Evolutionary conservation across 2,329 filamentous ascomycete genomes (phyloP).

Genomic region (Penicillium sp.): DNA sequence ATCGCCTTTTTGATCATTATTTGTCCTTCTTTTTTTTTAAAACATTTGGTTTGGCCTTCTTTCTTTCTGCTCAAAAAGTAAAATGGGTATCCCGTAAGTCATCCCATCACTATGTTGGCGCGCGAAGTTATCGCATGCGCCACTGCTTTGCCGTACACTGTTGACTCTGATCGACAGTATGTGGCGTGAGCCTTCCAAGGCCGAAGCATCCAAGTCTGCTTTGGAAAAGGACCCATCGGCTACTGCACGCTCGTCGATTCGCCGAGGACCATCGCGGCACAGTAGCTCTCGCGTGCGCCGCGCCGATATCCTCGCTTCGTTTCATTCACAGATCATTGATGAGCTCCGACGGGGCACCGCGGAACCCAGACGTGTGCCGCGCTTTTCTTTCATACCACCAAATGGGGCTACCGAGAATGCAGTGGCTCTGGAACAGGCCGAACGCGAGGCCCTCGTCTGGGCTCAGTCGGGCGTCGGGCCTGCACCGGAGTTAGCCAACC

Average conservation of each 20-base stretch:
- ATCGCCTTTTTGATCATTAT: not conserved
- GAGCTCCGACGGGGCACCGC: conserved; percentile 32
- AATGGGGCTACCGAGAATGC: conserved; percentile 29
- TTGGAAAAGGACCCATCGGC: conserved; percentile 55
- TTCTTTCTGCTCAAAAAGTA: not conserved
- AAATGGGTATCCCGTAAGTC: conserved; percentile 47
- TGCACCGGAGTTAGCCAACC: conserved; percentile 4
- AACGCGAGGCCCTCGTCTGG: conserved; percentile 29
- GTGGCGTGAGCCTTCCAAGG: conserved; percentile 54
- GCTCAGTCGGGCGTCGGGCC: conserved; percentile 5
- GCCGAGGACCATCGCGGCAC: conserved; percentile 41
- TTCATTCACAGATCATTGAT: conserved; percentile 30
- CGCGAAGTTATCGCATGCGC: conserved; percentile 15
- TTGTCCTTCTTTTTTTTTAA: not conserved
- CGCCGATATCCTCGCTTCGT: conserved; percentile 28
- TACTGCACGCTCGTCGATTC: conserved; percentile 56
- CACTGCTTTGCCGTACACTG: conserved; percentile 15
- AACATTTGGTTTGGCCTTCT: not conserved
- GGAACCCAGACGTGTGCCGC: conserved; percentile 2
- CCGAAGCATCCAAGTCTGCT: conserved; percentile 41
- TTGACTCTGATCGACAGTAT: conserved; percentile 43
- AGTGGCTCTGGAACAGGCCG: conserved; percentile 29
- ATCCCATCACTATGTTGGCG: conserved; percentile 8
- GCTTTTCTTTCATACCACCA: conserved; percentile 4
- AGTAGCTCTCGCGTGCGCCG: conserved; percentile 29